Percentiles rank a stretch among this genome's conserved stretches.
phyloP scores from a whole-genome alignment of 208 protist genomes.

The Wallacemonas sp. region DNA sequence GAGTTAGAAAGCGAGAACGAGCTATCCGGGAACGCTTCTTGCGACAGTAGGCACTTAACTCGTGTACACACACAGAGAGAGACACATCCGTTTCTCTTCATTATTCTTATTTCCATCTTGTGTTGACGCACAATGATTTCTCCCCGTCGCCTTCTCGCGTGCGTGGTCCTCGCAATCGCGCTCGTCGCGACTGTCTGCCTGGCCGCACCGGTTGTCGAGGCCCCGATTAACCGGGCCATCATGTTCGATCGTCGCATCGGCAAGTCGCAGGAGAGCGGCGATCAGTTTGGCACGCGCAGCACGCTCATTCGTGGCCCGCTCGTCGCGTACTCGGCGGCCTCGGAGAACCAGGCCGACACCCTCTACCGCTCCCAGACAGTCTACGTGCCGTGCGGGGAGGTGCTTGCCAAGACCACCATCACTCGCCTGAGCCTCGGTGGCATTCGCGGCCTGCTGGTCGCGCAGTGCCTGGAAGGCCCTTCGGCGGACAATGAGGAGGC shows the following conservation, averaged over 20 bases:
- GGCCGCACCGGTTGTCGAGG: conserved; percentile 32
- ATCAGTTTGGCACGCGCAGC: conserved; percentile 42
- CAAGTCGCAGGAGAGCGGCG: conserved; percentile 8
- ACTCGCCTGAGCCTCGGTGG: conserved; percentile 31
- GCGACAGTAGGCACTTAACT: too few species aligned
- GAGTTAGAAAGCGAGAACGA: too few species aligned
- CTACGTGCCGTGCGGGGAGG: conserved; percentile 48
- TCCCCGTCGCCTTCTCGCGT: background rate
- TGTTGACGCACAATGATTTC: background rate
- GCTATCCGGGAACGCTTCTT: too few species aligned
- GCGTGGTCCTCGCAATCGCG: background rate
- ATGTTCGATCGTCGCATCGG: conserved; percentile 48
- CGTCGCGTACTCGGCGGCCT: conserved; percentile 29
- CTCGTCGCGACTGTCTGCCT: conserved; percentile 9
- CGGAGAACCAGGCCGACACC: background rate
- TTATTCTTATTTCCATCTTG: conserved; percentile 6
- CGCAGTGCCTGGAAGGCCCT: conserved; percentile 42
- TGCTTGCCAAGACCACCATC: conserved; percentile 44
- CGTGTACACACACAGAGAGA: too few species aligned
- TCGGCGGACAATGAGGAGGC: conserved; percentile 45
- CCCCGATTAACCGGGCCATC: conserved; percentile 49
- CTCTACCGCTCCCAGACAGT: conserved; percentile 49
- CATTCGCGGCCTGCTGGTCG: conserved; percentile 52
- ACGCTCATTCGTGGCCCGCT: conserved; percentile 63
- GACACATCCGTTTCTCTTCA: too few species aligned